Conservation (phyloP, 768 basidiomycete species). For the Tremella mesenterica region DNA sequence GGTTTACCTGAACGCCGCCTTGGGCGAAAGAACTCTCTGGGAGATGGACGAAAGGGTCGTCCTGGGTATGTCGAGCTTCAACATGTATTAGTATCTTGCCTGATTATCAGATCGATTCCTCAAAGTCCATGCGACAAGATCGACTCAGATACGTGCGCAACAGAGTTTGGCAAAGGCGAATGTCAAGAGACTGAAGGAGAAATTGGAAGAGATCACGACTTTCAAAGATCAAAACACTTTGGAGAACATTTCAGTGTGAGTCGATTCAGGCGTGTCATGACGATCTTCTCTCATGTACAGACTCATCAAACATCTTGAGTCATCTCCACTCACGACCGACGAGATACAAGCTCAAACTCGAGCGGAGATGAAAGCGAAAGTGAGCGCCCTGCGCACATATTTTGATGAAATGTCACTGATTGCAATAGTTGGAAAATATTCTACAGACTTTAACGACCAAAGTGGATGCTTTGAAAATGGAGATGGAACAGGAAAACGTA, state of each 20-base stretch:
- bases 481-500: conserved; percentile 15
- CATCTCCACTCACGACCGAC: conserved; percentile 4
- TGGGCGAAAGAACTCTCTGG: conserved; percentile 20
- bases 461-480: conserved; percentile 7
- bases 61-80: conserved; percentile 17
- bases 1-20: conserved; percentile 18
- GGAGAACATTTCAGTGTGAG: conserved; percentile 21
- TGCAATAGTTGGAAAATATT: conserved; percentile 19
- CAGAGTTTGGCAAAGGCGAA: conserved; percentile 22
- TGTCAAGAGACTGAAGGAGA: conserved; percentile 20
- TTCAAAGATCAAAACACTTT: conserved; percentile 23
- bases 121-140: conserved; percentile 15
- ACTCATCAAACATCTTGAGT: conserved; percentile 23
- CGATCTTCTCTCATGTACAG: conserved; percentile 6
- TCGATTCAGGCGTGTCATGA: not conserved
- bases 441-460: conserved; percentile 12
- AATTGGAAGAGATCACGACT: conserved; percentile 19
- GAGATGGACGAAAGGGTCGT: conserved; percentile 27
- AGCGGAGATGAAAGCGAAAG: conserved; percentile 27
- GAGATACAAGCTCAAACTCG: conserved; percentile 8
- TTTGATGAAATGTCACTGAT: not conserved
- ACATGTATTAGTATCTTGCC: not conserved
- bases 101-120: conserved; percentile 30
- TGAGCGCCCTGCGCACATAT: conserved; percentile 11
- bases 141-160: conserved; percentile 27